These are phyloP conservation scores for Fusarium cicatricum DNA, from an alignment of 2,329 filamentous ascomycete species.

Conservation along the genomic window DNA sequence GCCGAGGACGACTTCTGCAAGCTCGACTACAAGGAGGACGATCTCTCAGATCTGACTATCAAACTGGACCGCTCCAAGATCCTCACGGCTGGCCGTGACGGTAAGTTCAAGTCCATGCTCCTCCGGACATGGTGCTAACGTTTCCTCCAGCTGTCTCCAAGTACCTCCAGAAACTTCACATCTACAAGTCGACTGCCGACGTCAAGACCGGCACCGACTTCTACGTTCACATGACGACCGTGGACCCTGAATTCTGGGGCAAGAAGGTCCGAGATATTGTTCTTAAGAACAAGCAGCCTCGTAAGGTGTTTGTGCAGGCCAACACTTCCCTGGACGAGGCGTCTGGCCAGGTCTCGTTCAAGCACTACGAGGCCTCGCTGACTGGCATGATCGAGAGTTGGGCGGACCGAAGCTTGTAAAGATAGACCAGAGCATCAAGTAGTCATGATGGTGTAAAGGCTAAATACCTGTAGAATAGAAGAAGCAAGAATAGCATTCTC, in stretches of 20 bases:
- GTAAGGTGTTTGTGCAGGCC: constrained; percentile 92
- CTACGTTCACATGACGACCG: constrained; percentile 84
- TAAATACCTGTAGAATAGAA: constrained; percentile 29
- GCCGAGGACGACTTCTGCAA: constrained; percentile 89
- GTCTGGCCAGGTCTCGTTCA: constrained; percentile 75
- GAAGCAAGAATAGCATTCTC: constrained; percentile 8
- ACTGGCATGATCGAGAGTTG: constrained; percentile 87
- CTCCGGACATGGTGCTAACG: constrained; percentile 34
- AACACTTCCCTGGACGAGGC: constrained; percentile 79
- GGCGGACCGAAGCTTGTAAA: constrained; percentile 66
- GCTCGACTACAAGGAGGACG: constrained; percentile 75
- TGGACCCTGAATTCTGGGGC: constrained; percentile 85
- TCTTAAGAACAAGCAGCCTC: constrained; percentile 78
- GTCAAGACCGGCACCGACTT: constrained; percentile 78
- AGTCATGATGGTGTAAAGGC: constrained; percentile 1
- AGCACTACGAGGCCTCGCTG: constrained; percentile 84
- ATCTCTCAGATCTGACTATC: constrained; percentile 83
- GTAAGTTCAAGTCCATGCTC: constrained; percentile 43
- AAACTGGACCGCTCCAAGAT: constrained; percentile 88
- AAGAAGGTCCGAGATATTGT: constrained; percentile 80
- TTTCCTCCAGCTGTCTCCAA: constrained; percentile 72
- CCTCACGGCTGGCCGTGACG: constrained; percentile 78
- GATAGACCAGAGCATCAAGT: constrained; percentile 4
- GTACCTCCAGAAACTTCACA: constrained; percentile 89
- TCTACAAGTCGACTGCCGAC: constrained; percentile 92